These are phyloP conservation scores for Leccinum imitatum DNA, from an alignment of 768 basidiomycete genomes.

Conservation along the genomic window DNA sequence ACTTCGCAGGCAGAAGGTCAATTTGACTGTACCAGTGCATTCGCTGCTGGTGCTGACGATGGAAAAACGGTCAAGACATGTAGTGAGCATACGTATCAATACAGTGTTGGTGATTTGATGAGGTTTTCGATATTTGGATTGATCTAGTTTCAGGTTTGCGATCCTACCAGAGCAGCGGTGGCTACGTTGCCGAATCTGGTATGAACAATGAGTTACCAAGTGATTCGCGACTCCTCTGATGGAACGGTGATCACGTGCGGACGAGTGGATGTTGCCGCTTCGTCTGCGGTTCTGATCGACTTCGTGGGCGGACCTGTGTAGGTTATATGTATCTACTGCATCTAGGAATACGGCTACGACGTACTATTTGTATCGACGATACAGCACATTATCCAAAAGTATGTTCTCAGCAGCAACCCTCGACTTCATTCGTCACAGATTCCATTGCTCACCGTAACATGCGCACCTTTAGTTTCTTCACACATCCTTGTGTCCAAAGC, in stretches of 20 bases:
- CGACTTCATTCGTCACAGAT: no score
- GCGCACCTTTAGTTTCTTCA: not conserved
- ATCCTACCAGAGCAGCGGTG: not conserved
- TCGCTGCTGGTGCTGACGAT: slow-evolving; percentile 45
- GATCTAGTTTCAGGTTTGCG: not conserved
- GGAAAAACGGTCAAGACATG: slow-evolving; percentile 45
- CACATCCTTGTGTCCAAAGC: not conserved
- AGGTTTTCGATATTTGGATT: not conserved
- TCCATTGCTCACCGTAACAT: not conserved
- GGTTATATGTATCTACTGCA: not conserved
- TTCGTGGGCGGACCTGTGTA: not conserved
- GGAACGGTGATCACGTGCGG: slow-evolving; percentile 30
- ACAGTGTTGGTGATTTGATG: slow-evolving; percentile 38
- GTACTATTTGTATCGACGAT: not conserved
- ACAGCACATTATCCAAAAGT: not conserved
- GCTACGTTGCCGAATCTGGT: not conserved
- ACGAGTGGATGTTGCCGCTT: slow-evolving; percentile 36
- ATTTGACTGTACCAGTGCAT: slow-evolving; percentile 50
- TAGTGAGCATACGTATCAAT: slow-evolving; percentile 56
- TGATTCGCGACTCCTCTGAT: not conserved
- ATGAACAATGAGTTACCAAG: not conserved
- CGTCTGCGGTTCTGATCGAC: slow-evolving; percentile 38
- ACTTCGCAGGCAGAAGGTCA: slow-evolving; percentile 34
- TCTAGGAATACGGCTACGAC: not conserved
- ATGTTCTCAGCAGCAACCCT: not conserved